Evolutionary conservation across 164 flowering plant species (phyloP).

Genomic region (Pachysandra terminalis): DNA sequence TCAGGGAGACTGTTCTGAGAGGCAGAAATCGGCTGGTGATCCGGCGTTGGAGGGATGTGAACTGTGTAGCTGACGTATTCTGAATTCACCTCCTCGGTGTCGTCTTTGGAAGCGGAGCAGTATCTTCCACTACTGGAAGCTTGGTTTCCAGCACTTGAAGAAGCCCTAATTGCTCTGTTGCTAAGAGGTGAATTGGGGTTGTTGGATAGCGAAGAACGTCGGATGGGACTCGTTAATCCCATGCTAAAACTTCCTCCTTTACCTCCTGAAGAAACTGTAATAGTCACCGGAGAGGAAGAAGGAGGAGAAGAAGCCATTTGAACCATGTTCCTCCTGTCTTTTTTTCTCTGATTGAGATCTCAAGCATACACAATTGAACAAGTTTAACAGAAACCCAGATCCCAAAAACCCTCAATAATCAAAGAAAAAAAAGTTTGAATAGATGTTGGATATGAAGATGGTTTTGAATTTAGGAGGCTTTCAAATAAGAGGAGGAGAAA

Average conservation of each 20-base stretch:
- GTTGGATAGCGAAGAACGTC: conserved; percentile 52
- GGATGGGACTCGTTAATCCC: conserved; percentile 63
- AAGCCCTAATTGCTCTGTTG: conserved; percentile 20
- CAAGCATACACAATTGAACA: too few species aligned
- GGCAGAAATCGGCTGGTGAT: conserved; percentile 38
- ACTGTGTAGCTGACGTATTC: conserved; percentile 72
- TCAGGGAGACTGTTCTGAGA: conserved; percentile 44
- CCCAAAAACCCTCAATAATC: not conserved
- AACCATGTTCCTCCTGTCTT: conserved; percentile 35
- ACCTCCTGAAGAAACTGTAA: conserved; percentile 58
- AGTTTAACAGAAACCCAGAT: not conserved
- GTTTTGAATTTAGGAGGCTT: not conserved
- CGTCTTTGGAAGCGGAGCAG: conserved; percentile 36
- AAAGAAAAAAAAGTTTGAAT: not conserved
- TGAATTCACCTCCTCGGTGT: conserved; percentile 31
- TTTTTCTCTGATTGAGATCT: not conserved
- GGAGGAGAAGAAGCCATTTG: conserved; percentile 44
- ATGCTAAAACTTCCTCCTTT: conserved; percentile 39
- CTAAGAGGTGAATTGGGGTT: conserved; percentile 61
- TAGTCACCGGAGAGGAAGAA: conserved; percentile 66
- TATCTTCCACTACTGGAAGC: conserved; percentile 44
- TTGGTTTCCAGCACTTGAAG: conserved; percentile 12
- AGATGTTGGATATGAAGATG: conserved; percentile 5
- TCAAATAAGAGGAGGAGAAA: not conserved
- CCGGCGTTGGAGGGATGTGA: conserved; percentile 87